phyloP scores from a whole-genome alignment of 495 filamentous ascomycete species.

The Aspergillus nanangensis region DNA sequence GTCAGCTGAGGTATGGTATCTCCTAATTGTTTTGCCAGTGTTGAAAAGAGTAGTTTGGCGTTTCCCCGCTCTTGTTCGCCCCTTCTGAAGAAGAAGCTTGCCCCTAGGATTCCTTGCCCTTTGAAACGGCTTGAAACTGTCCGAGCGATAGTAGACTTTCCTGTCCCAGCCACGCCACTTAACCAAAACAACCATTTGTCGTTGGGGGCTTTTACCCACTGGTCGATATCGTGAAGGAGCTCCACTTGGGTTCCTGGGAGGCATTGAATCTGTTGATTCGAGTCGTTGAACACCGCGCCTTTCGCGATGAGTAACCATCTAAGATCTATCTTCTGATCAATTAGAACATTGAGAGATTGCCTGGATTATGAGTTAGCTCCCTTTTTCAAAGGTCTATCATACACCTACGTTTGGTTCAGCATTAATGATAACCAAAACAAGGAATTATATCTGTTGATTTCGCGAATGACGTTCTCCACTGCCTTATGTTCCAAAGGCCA shows the following conservation, averaged over 20 bases:
- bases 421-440: conserved; percentile 30
- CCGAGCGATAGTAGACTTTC: no score
- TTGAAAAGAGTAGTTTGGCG: conserved; percentile 36
- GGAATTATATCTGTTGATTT: conserved; percentile 29
- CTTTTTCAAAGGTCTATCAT: background rate
- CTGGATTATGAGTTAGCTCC: background rate
- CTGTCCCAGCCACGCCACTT: no score
- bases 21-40: conserved; percentile 37
- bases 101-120: no score
- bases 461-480: conserved; percentile 28
- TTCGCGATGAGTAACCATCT: conserved; percentile 4
- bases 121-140: no score
- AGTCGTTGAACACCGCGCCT: conserved; percentile 17
- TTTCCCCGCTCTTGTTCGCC: conserved; percentile 34
- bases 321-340: conserved; percentile 8
- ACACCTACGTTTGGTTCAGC: conserved; percentile 37
- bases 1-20: conserved; percentile 19
- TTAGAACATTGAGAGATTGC: background rate
- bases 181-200: conserved; percentile 33
- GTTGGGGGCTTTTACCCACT: conserved; percentile 18
- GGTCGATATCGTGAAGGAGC: conserved; percentile 16
- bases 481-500: conserved; percentile 39
- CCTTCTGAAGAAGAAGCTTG: conserved; percentile 48
- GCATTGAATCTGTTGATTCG: conserved; percentile 20
- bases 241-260: conserved; percentile 24